Evolutionary conservation across 1,284 basidiomycete species (phyloP).

Genomic region (Malassezia brasiliensis): DNA sequence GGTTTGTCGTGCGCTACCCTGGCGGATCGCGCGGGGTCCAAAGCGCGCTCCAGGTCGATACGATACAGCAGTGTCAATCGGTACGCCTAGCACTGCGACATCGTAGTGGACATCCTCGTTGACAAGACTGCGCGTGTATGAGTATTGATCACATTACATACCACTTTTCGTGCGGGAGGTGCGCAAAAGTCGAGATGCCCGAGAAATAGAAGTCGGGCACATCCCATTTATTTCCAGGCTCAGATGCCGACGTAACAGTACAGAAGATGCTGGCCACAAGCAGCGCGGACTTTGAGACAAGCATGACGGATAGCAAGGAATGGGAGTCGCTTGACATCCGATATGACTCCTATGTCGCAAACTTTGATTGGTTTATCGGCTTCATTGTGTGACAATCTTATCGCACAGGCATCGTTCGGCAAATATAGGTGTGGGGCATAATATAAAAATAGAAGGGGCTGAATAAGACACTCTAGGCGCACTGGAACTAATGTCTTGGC

Average conservation of each 20-base stretch:
- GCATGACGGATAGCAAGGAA: background rate
- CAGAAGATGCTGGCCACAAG: constrained; percentile 50
- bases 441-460: background rate
- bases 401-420: background rate
- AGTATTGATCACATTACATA: background rate
- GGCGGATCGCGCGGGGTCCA: constrained; percentile 25
- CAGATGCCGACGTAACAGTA: background rate
- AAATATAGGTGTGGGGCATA: too few species aligned
- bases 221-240: background rate
- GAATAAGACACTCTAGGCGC: background rate
- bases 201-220: constrained; percentile 6
- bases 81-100: constrained; percentile 29
- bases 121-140: constrained; percentile 18
- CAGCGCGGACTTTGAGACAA: background rate
- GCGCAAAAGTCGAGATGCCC: constrained; percentile 24
- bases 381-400: too few species aligned
- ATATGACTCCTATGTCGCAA: too few species aligned
- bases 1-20: constrained; percentile 23
- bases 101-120: constrained; percentile 19
- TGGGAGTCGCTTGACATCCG: too few species aligned
- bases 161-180: constrained; percentile 18
- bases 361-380: too few species aligned
- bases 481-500: background rate
- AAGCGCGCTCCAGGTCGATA: constrained; percentile 28
- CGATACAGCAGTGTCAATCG: constrained; percentile 26